phyloP scores from a whole-genome alignment of 1,284 basidiomycete species.

The Cerioporus squamosus region DNA sequence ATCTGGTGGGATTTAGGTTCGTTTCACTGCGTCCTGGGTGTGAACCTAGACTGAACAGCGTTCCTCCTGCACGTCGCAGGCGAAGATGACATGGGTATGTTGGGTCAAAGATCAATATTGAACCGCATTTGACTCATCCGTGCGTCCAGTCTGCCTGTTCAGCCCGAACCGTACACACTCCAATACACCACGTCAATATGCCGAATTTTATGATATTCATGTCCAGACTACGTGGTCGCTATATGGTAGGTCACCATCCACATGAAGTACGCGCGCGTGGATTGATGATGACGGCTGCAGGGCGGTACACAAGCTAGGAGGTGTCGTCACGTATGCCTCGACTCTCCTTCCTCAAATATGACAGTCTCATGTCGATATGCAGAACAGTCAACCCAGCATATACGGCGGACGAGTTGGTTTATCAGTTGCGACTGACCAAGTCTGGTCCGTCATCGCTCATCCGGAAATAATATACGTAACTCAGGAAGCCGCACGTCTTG shows the following conservation, averaged over 20 bases:
- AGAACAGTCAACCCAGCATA: too few relatives aligned
- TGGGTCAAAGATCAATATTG: slow-evolving; percentile 20
- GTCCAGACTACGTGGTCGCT: slow-evolving; percentile 66
- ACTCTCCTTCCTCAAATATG: slow-evolving; percentile 11
- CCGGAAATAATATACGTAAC: slow-evolving; percentile 52
- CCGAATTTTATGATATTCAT: not conserved
- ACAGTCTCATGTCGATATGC: too few relatives aligned
- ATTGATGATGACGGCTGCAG: not conserved
- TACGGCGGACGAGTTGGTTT: slow-evolving; percentile 35
- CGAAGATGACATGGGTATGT: slow-evolving; percentile 19
- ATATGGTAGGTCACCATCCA: slow-evolving; percentile 47
- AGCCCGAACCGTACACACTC: slow-evolving; percentile 36
- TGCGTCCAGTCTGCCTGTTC: slow-evolving; percentile 34
- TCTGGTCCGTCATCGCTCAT: slow-evolving; percentile 59
- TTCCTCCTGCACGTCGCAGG: not conserved
- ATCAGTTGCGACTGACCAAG: slow-evolving; percentile 56
- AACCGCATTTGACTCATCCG: not conserved
- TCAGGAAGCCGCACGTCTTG: slow-evolving; percentile 48
- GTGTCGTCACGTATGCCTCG: slow-evolving; percentile 57
- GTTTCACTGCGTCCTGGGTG: not conserved
- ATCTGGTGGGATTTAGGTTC: slow-evolving; percentile 15
- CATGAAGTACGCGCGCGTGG: not conserved
- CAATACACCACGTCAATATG: too few relatives aligned
- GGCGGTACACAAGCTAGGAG: slow-evolving; percentile 74
- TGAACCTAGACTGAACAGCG: not conserved